These are phyloP conservation scores for Ceraceosorus bombacis DNA, from an alignment of 1,284 basidiomycete species.

Conservation along the genomic window DNA sequence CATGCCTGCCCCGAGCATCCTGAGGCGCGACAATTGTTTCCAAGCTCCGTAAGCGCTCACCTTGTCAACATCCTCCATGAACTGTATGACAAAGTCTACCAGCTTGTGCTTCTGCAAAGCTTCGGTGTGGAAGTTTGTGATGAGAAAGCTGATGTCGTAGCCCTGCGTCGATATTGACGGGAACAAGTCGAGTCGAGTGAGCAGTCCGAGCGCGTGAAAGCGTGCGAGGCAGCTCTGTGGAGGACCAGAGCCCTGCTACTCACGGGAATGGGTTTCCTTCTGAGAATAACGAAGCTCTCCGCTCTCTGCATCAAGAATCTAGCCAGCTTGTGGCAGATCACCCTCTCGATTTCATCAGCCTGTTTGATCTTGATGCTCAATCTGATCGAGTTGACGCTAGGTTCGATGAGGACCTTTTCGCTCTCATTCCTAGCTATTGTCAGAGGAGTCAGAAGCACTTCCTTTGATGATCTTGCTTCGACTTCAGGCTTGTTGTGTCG, in stretches of 20 bases:
- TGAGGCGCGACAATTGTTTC: too few relatives aligned
- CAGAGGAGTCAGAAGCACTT: slow-evolving; percentile 85
- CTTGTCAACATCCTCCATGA: slow-evolving; percentile 96
- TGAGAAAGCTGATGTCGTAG: slow-evolving; percentile 97
- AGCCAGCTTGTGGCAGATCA: slow-evolving; percentile 97
- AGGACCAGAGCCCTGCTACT: slow-evolving; percentile 34
- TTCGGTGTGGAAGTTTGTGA: slow-evolving; percentile 93
- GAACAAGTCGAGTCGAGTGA: neutral
- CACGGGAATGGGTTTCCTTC: slow-evolving; percentile 82
- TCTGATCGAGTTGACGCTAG: slow-evolving; percentile 91
- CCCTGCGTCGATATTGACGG: slow-evolving; percentile 44
- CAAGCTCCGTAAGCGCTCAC: slow-evolving; percentile 55
- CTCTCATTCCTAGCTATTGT: slow-evolving; percentile 93
- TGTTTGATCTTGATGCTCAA: slow-evolving; percentile 98
- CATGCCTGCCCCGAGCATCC: too few relatives aligned
- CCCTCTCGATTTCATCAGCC: slow-evolving; percentile 96
- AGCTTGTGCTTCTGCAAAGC: slow-evolving; percentile 99
- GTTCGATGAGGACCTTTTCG: slow-evolving; percentile 91
- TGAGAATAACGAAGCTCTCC: slow-evolving; percentile 89
- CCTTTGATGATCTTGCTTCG: slow-evolving; percentile 32
- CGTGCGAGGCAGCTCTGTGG: too few relatives aligned
- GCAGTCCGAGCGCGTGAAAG: too few relatives aligned
- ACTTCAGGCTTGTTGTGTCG: slow-evolving; percentile 82
- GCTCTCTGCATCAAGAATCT: slow-evolving; percentile 98
- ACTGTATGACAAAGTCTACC: slow-evolving; percentile 99